These are phyloP conservation scores for Gossypium ekmanianum DNA, from an alignment of 345 rosid genomes.

Conservation along the genomic window DNA sequence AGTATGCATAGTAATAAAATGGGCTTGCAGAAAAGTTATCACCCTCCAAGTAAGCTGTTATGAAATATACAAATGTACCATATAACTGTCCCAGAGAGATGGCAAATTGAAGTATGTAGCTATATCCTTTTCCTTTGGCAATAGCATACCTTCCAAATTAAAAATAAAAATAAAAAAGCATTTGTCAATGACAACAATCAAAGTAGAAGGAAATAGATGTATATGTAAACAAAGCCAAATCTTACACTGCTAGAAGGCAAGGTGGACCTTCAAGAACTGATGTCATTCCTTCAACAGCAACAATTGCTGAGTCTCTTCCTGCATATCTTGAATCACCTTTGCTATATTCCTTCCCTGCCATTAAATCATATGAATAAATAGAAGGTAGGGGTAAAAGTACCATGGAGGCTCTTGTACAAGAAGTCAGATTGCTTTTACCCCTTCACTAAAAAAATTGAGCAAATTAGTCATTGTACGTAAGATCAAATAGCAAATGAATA, in stretches of 20 bases:
- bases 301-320: conserved; percentile 63
- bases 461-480: too few relatives aligned
- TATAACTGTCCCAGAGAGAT: conserved; percentile 87
- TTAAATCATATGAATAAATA: conserved; percentile 2
- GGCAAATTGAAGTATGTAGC: conserved; percentile 81
- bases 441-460: too few relatives aligned
- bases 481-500: too few relatives aligned
- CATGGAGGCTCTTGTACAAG: too few relatives aligned
- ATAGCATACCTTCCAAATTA: conserved; percentile 61
- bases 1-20: conserved; percentile 63
- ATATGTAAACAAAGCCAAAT: neutral
- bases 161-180: neutral
- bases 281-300: conserved; percentile 82
- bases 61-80: conserved; percentile 74
- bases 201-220: neutral
- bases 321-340: conserved; percentile 97
- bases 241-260: conserved; percentile 76
- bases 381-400: too few relatives aligned
- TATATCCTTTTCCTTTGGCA: conserved; percentile 64
- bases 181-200: conserved; percentile 1
- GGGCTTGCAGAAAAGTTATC: conserved; percentile 68
- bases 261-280: conserved; percentile 88
- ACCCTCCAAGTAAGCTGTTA: conserved; percentile 77
- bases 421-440: too few relatives aligned
- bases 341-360: conserved; percentile 93